Evolutionary conservation across 148 eudicot species (phyloP), one percentile per base, ranked within the genome.

Genomic region (Euryodendron excelsum): DNA sequence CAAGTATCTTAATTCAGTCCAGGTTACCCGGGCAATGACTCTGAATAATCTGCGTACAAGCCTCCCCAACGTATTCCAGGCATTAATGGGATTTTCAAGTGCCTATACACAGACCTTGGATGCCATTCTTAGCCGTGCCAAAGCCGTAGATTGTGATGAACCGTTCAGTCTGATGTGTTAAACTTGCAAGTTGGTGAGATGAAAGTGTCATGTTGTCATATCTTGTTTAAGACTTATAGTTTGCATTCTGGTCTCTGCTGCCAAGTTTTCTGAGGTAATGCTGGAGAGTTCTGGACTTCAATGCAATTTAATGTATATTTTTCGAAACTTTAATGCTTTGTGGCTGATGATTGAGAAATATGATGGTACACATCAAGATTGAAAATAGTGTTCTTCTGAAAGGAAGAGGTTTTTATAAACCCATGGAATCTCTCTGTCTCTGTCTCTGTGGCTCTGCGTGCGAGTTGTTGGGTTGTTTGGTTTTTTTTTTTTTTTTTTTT

Each of bases 31-130:
- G 34, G 86, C 89, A 33, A 85, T 86, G 93, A 89, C 93, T 61
- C 70, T 91, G 44, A 87, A 76, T 70, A 90, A 87, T 75, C 85
- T 93, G 27, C 84, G 87, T 12, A 86, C 81, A 31, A 84, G 85
- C 79, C 91, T 93, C 36, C 96, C 98, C 36, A 78, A 76, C 56
- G 86, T 91, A 8, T 91, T 93, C 63, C 88, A 84, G 77, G 88
- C 89, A 9, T 67, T 93, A 18, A 78, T 64, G 83, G 84, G 66
- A 6, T 93, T 78, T 85, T 85, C 96, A 10, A 82, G 84, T 74
- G 91, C 91, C 18, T 87, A 84, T 67, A 64, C 81, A 28, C 83
- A 85, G 73, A 79, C 81, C 66, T 89, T 93, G 45, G 90, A 87
- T 79, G 69, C 73, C 14, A 80, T 85, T 78, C 85, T 88, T 55